These are phyloP conservation scores for Triticum turgidum DNA, from an alignment of 176 grass and related monocot genomes.

Conservation along the genomic window DNA sequence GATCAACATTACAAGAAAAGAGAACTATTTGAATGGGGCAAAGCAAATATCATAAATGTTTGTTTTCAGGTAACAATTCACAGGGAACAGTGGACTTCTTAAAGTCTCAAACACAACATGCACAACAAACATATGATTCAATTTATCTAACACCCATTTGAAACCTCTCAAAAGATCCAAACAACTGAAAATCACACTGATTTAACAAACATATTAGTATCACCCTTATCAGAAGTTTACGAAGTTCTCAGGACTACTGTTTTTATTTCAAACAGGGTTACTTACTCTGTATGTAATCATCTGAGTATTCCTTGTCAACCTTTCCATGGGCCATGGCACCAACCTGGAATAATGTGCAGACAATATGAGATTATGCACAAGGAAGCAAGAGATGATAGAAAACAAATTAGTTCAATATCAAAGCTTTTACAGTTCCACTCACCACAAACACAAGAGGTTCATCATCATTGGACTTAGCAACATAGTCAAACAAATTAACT, in stretches of 20 bases:
- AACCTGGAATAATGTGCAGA: constrained; percentile 55
- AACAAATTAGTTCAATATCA: constrained; percentile 11
- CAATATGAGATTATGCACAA: background rate
- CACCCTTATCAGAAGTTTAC: background rate
- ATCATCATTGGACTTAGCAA: constrained; percentile 72
- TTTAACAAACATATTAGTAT: background rate
- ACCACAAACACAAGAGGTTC: constrained; percentile 82
- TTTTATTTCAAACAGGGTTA: constrained; percentile 8
- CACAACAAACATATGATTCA: background rate
- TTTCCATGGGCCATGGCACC: constrained; percentile 96
- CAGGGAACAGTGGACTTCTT: background rate
- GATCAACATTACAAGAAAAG: background rate
- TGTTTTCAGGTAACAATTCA: background rate
- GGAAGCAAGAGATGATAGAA: constrained; percentile 9
- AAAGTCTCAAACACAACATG: background rate
- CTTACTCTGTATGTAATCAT: constrained; percentile 98
- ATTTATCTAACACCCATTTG: background rate
- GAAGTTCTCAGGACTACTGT: background rate
- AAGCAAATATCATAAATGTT: background rate
- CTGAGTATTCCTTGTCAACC: constrained; percentile 75
- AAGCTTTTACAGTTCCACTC: constrained; percentile 28
- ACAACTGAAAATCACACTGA: background rate
- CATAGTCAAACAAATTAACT: constrained; percentile 86
- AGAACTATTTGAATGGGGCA: background rate
- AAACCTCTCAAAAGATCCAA: background rate